phyloP scores from a whole-genome alignment of 2,329 filamentous ascomycete species.

The Trichophyton mentagrophytes region DNA sequence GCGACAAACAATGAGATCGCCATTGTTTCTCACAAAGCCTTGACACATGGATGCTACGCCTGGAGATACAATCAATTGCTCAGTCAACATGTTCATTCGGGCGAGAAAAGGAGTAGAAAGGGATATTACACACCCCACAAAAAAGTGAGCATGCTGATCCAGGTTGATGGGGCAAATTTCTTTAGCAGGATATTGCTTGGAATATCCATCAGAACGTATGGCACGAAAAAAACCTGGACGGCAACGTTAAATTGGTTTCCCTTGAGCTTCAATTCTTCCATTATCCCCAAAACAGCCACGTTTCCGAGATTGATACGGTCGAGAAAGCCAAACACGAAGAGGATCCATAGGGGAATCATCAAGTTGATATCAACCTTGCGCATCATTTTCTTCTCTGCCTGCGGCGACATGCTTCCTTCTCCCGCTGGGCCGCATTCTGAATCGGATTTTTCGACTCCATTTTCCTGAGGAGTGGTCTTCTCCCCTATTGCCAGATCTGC shows the following conservation, averaged over 20 bases:
- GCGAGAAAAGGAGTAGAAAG: neutral
- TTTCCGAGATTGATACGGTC: slow-evolving; percentile 16
- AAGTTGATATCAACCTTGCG: slow-evolving; percentile 18
- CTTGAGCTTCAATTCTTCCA: slow-evolving; percentile 13
- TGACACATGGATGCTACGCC: slow-evolving; percentile 16
- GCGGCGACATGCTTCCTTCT: neutral
- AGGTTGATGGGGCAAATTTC: slow-evolving; percentile 10
- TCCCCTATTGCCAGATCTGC: neutral
- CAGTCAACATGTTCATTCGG: slow-evolving; percentile 37
- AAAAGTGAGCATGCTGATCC: neutral
- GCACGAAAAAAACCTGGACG: slow-evolving; percentile 23
- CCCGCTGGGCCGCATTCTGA: slow-evolving; percentile 3
- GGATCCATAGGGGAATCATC: slow-evolving; percentile 14
- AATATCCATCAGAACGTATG: slow-evolving; percentile 20
- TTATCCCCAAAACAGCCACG: slow-evolving; percentile 15
- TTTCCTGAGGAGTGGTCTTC: neutral
- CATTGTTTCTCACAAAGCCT: slow-evolving; percentile 30
- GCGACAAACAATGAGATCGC: slow-evolving; percentile 36
- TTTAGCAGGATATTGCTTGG: slow-evolving; percentile 21
- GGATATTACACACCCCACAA: neutral
- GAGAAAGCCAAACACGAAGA: slow-evolving; percentile 13
- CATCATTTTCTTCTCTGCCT: slow-evolving; percentile 7
- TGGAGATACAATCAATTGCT: slow-evolving; percentile 21
- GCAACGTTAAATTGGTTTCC: slow-evolving; percentile 26
- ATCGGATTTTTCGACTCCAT: neutral